These are phyloP conservation scores for Paecilomyces sp. DNA, from an alignment of 2,329 filamentous ascomycete genomes.

Conservation along the genomic window DNA sequence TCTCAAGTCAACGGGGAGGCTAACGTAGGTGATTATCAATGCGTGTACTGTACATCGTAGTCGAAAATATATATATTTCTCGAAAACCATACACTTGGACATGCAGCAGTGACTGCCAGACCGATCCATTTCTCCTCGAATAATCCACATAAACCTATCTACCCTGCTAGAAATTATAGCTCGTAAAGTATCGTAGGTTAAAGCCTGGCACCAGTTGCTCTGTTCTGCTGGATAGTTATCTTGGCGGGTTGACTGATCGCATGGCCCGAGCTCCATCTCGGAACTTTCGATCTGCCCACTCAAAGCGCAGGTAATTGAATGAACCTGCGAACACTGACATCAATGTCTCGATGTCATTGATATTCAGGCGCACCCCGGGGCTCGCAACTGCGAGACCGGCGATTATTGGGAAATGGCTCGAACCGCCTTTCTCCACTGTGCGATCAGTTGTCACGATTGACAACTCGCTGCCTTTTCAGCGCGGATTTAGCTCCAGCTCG, in stretches of 20 bases:
- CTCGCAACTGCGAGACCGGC: conserved; percentile 12
- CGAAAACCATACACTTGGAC: too few relatives aligned
- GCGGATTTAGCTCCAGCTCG: background rate
- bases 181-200: too few relatives aligned
- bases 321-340: background rate
- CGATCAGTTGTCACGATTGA: background rate
- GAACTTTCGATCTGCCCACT: background rate
- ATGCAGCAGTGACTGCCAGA: too few relatives aligned
- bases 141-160: too few relatives aligned
- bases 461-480: background rate
- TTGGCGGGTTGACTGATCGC: background rate
- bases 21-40: too few relatives aligned
- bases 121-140: too few relatives aligned
- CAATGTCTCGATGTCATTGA: conserved; percentile 16
- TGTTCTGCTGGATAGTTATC: background rate
- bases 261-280: background rate
- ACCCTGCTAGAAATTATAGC: too few relatives aligned
- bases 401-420: conserved; percentile 3
- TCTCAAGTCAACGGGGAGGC: too few relatives aligned
- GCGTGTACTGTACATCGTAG: too few relatives aligned
- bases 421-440: conserved; percentile 1
- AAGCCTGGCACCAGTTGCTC: too few relatives aligned
- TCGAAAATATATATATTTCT: too few relatives aligned
- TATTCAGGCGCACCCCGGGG: conserved; percentile 10
- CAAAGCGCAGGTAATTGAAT: background rate